phyloP scores from a whole-genome alignment of 306 rosid species.

The Cucurbita maxima region DNA sequence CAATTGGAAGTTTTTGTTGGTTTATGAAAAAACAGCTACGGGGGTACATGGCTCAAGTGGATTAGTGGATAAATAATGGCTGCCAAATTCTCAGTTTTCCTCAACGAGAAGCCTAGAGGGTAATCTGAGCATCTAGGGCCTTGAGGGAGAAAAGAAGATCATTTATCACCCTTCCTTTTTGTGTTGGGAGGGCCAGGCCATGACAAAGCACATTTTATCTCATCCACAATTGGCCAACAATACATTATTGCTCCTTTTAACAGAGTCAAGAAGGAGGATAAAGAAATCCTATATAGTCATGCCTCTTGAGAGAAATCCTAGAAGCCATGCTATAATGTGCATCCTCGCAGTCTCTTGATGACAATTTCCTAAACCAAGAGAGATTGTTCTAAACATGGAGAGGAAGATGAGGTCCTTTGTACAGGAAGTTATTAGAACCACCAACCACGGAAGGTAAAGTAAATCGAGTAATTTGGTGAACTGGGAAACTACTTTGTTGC shows the following conservation, averaged over 20 bases:
- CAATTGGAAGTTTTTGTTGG: neutral
- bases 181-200: neutral
- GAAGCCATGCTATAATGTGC: neutral
- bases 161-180: neutral
- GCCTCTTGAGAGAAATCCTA: neutral
- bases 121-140: neutral
- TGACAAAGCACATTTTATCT: neutral
- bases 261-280: neutral
- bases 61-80: neutral
- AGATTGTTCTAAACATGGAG: neutral
- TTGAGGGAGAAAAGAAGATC: neutral
- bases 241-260: neutral
- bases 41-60: neutral
- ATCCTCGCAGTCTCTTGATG: neutral
- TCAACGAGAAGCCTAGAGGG: neutral
- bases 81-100: neutral
- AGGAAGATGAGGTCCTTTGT: neutral
- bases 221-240: neutral
- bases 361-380: neutral
- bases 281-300: neutral
- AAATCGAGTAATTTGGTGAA: neutral
- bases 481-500: neutral
- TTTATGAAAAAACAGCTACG: neutral
- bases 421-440: neutral
- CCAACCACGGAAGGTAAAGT: neutral